phyloP scores from a whole-genome alignment of 257 asterid species.

The Galeopsis tetrahit region DNA sequence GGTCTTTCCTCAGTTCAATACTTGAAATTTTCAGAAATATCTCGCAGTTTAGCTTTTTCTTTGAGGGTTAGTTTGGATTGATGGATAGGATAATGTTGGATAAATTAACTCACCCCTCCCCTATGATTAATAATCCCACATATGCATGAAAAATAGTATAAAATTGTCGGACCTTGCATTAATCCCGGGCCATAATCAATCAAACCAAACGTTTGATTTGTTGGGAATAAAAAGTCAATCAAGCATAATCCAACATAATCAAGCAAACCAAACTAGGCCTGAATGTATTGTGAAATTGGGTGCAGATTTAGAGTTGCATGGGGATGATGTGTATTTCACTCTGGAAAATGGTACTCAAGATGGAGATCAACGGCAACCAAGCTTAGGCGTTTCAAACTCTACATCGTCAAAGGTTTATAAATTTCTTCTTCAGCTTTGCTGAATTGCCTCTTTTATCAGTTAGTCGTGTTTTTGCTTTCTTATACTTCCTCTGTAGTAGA shows the following conservation, averaged over 20 bases:
- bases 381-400: slow-evolving; percentile 45
- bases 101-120: too few species aligned
- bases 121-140: too few species aligned
- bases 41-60: not conserved
- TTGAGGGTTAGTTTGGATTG: too few species aligned
- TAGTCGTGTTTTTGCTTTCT: slow-evolving; percentile 12
- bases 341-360: slow-evolving; percentile 70
- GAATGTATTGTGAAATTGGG: slow-evolving; percentile 13
- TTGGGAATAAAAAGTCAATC: too few species aligned
- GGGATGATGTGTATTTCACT: slow-evolving; percentile 92
- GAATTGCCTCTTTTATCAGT: not conserved
- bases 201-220: too few species aligned
- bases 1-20: not conserved
- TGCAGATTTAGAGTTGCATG: slow-evolving; percentile 91
- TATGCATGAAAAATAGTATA: too few species aligned
- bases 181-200: too few species aligned
- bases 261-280: too few species aligned
- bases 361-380: slow-evolving; percentile 49
- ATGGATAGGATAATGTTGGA: too few species aligned
- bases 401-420: slow-evolving; percentile 61
- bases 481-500: slow-evolving; percentile 23
- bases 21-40: not conserved
- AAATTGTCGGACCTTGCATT: too few species aligned
- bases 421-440: slow-evolving; percentile 22
- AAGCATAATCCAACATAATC: too few species aligned